Evolutionary conservation across 2,329 filamentous ascomycete species (phyloP).

Genomic region (Phialophora verrucosa): DNA sequence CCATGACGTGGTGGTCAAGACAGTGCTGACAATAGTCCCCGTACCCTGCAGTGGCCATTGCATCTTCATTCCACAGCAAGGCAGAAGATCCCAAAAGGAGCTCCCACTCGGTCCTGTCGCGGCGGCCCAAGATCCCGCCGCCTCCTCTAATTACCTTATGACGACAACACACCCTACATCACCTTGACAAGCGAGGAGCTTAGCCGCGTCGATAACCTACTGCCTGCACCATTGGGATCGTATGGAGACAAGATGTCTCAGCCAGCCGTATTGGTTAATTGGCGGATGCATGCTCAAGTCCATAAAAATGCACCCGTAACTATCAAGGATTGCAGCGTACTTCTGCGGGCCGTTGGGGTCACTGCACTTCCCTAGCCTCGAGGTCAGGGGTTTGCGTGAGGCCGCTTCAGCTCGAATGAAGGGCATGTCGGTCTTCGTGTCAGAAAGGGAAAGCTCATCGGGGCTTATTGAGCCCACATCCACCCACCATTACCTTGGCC

Average conservation of each 20-base stretch:
- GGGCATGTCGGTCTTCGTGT: background rate
- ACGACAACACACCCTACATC: background rate
- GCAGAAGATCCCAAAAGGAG: background rate
- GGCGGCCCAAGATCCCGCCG: background rate
- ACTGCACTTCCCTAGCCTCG: background rate
- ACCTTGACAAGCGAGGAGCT: background rate
- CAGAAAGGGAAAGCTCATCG: background rate
- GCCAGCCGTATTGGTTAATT: background rate
- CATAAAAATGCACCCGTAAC: background rate
- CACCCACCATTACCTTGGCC: background rate
- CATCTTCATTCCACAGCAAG: background rate
- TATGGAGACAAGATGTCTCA: background rate
- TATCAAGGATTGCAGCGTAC: background rate
- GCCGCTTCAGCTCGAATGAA: background rate
- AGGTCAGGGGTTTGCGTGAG: background rate
- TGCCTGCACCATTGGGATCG: background rate
- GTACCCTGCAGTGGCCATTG: background rate
- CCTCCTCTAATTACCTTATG: background rate
- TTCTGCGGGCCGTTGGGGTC: background rate
- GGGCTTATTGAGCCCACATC: background rate
- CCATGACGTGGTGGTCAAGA: background rate
- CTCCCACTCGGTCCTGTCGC: background rate
- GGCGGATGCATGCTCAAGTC: background rate
- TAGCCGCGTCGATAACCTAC: background rate
- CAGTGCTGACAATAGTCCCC: background rate